Evolutionary conservation across 2,329 filamentous ascomycete genomes (phyloP), one percentile per base, ranked within the genome.

Genomic region (Penicillium aurantiogriseum): DNA sequence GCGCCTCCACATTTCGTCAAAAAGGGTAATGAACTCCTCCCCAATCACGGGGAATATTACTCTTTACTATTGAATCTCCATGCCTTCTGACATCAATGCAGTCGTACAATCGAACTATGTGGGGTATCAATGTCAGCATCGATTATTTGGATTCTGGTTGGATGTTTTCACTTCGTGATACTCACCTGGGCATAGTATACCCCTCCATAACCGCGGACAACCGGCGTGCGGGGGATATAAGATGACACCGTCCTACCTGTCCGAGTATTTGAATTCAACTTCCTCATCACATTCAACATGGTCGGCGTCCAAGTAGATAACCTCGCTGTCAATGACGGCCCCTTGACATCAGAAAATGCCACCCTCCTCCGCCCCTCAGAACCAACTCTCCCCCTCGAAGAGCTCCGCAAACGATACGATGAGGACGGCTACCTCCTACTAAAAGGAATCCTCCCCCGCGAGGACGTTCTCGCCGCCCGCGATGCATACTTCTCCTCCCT

Each of bases 341-440:
- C 76, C 6, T 74, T 84, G 10, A 70, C 69, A n/a, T 72, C 78
- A 5, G 69, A 73, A 7, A 78, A 81, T 57, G 74, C 80, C 2
- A 71, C 71, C 0, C 67, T 71, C 21, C 68, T 84, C 25, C 74
- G 67, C 9, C 71, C 74, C 17, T 82, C 81, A 0, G 70, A 74
- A 8, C 76, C 77, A 1, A 66, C 71, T 31, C 71, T 78, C 11
- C 79, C 82, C 0, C 57, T 83, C 9, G 74, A 80, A 38, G 79
- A 82, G 42, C 72, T 84, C 1, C 76, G 76, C n/a, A 64, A 67
- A 5, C 77, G 79, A 31, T 82, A 77, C 63, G 60, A 76, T 6
- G 67, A 77, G 57, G 78, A 85, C 45, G 83, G 83, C 23, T 85
- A 85, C 61, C 67, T 86, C 29, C 82, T 83, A 53, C 54, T 86